These are phyloP conservation scores for Auricularia auricula-judae DNA, from an alignment of 768 basidiomycete species.

Conservation along the genomic window DNA sequence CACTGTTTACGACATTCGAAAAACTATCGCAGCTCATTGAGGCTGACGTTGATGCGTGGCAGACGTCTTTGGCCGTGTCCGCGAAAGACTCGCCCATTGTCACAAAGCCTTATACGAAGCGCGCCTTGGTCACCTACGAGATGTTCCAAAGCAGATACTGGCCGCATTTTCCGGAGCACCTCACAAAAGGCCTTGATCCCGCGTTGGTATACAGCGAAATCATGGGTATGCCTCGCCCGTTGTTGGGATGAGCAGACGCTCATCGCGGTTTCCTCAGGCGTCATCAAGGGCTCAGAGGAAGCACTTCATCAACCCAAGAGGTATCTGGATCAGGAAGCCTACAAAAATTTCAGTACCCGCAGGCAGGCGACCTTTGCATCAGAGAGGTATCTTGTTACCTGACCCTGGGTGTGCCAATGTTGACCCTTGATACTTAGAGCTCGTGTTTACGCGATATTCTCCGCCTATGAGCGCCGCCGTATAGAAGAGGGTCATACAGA, in stretches of 20 bases:
- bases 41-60: constrained; percentile 24
- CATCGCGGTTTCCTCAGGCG: constrained; percentile 24
- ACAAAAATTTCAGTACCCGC: constrained; percentile 38
- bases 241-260: background rate
- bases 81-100: background rate
- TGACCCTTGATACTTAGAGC: constrained; percentile 5
- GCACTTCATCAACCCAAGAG: constrained; percentile 25
- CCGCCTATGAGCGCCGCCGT: constrained; percentile 39
- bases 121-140: constrained; percentile 30
- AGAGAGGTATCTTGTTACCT: constrained; percentile 20
- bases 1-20: constrained; percentile 59
- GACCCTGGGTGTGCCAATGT: background rate
- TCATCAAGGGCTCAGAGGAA: constrained; percentile 59
- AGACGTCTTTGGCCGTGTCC: background rate
- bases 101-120: background rate
- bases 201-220: constrained; percentile 54
- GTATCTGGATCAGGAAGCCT: constrained; percentile 33
- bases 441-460: constrained; percentile 42
- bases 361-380: constrained; percentile 43
- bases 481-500: constrained; percentile 34
- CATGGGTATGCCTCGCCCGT: constrained; percentile 34
- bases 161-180: constrained; percentile 41
- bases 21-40: constrained; percentile 39
- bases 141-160: constrained; percentile 44
- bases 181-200: constrained; percentile 47